Conservation (phyloP, 1,139 yeast species). For the Lodderomyces jiufengensis region DNA sequence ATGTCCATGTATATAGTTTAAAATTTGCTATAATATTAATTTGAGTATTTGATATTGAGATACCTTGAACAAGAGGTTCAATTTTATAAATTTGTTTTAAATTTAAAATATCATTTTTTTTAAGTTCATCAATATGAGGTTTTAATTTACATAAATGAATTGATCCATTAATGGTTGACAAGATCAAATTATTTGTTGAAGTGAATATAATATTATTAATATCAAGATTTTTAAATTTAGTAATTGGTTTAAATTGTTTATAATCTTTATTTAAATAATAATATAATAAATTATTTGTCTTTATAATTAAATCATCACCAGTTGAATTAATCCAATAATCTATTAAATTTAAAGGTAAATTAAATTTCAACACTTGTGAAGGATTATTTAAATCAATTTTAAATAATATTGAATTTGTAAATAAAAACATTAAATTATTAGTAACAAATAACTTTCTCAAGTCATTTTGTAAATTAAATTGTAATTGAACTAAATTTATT, state of each 20-base stretch:
- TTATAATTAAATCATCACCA: conserved; percentile 35
- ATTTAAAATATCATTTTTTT: conserved; percentile 35
- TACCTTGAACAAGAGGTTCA: conserved; percentile 15
- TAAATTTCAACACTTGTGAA: conserved; percentile 27
- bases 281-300: conserved; percentile 18
- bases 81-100: conserved; percentile 27
- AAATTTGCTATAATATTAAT: conserved; percentile 22
- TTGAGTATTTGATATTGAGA: conserved; percentile 23
- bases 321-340: conserved; percentile 39
- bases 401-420: conserved; percentile 21
- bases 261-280: conserved; percentile 33
- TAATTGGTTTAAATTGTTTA: conserved; percentile 30
- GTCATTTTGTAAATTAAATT: conserved; percentile 30
- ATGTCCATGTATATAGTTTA: conserved; percentile 31
- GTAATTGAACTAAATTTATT: conserved; percentile 43
- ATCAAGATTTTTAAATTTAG: conserved; percentile 29
- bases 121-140: conserved; percentile 17
- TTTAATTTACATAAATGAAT: conserved; percentile 29
- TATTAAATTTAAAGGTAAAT: conserved; percentile 22
- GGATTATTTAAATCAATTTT: conserved; percentile 39
- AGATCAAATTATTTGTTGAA: conserved; percentile 22
- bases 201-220: conserved; percentile 27
- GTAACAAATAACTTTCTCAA: conserved; percentile 27
- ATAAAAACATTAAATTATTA: conserved; percentile 35
- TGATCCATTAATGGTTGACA: conserved; percentile 29